Base-by-base conservation (phyloP, 441 rosid genomes). In the Omphalea diandra region DNA sequence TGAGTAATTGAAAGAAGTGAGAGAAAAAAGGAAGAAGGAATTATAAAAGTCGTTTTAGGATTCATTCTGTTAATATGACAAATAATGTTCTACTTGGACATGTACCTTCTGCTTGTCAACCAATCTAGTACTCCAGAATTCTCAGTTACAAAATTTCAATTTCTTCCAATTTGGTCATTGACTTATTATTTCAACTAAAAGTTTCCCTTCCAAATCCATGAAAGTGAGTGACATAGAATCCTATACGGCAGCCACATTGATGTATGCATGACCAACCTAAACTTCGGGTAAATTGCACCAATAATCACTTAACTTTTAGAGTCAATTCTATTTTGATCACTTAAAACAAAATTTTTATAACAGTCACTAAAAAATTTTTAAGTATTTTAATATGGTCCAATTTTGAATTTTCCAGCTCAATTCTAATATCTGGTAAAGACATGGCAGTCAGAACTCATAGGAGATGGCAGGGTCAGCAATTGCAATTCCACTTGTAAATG, bases 231-330 rank as follows among this genome's bases (percentile, higher is more conserved):
- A 17, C 6, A 22, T 7, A 4, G 32, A 63, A 44, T 56, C 38
- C 61, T 17, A 18, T 0, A 29, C 29, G 54, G 67, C 54, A 43
- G 53, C 67, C 22, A 44, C 67, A 43, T 44, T 53, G 22, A 63
- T n/a, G n/a, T n/a, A 47, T 18, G 52, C 22, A 47, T 47, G 52
- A 17, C 52, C n/a, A n/a, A n/a, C n/a, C n/a, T n/a, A n/a, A n/a
- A n/a, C n/a, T n/a, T n/a, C n/a, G n/a, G n/a, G n/a, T n/a, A 47
- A 7, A 47, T 18, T 18, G 22, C 7, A 47, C 18, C 5, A 17
- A 5, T 47, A 8, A 3, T 47, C 52, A 47, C 22, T 47, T 15
- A 20, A 20, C 17, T 38, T 7, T 38, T 38, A 38, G 43, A 38
- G 43, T n/a, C n/a, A n/a, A 18, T 27, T 33, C n/a, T n/a, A n/a